Evolutionary conservation across 2,329 filamentous ascomycete species (phyloP), one percentile per base, ranked within the genome.

Genomic region (Arthrobotrys sphaeroides): DNA sequence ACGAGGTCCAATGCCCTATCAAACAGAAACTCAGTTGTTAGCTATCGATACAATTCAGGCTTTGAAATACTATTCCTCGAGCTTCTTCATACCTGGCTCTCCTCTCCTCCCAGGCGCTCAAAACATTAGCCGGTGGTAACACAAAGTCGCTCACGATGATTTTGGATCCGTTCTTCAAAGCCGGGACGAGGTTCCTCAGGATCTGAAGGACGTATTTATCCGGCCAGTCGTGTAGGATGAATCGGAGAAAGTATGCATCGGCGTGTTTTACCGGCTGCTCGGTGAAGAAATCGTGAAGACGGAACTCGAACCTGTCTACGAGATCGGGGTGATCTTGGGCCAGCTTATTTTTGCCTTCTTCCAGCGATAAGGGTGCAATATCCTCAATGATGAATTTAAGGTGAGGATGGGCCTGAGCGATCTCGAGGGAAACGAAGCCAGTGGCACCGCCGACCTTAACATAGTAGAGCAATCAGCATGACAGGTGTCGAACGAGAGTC

Each of bases 321-420:
- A 73, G 40, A 1, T 61, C 59, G 2, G 36, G 28, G 13, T 73
- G 22, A n/a, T 62, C 16, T 49, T 13, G 59, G 7, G 59, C 13
- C 38, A 68, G 26, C 66, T 53, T 31, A 10, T 53, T 24, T 43
- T 73, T 42, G 33, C 65, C 60, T 40, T 43, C 16, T 28, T 73
- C 43, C 10, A 73, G 51, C 2, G 60, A 67, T n/a, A 61, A 42
- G 1, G 42, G 13, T 6, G 57, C 43, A 13, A 36, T 80, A 76
- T 88, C 87, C 79, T 88, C 86, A 20, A 88, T 87, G 10, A 88
- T 81, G 78, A 88, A 88, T 51, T 82, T 83, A 75, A 88, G 83
- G 38, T 85, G 83, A 55, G 83, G 83, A 81, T 85, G 88, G 65
- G 80, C 82, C 73, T 83, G 82, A 1, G 86, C 88, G 49, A 90